phyloP scores from a whole-genome alignment of 768 basidiomycete species.

The Polyporus arcularius region DNA sequence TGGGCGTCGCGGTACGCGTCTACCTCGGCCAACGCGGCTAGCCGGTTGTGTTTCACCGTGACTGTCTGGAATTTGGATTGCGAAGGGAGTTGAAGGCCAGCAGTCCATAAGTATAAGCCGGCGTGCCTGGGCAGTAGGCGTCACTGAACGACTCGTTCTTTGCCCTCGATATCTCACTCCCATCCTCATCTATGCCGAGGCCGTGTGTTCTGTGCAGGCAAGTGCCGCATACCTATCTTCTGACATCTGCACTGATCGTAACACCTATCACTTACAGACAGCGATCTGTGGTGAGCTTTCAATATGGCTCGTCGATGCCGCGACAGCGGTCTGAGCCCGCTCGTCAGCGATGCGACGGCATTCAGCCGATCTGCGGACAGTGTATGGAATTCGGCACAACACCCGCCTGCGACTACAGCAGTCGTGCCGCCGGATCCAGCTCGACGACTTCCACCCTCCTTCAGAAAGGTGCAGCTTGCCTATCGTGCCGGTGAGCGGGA shows the following conservation, averaged over 20 bases:
- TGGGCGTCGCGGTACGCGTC: too few relatives aligned
- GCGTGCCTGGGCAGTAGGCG: neutral
- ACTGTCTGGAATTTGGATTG: too few relatives aligned
- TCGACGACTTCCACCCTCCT: neutral
- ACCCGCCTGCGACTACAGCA: neutral
- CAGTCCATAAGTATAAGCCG: too few relatives aligned
- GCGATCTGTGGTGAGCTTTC: neutral
- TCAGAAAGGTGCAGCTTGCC: conserved; percentile 1
- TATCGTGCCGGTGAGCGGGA: neutral
- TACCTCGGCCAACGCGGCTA: too few relatives aligned
- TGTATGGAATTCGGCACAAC: neutral
- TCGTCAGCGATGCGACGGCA: neutral
- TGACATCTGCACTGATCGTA: neutral
- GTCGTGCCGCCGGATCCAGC: neutral
- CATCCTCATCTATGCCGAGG: neutral
- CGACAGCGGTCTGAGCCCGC: neutral
- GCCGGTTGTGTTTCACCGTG: too few relatives aligned
- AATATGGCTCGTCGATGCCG: neutral
- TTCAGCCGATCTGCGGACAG: neutral
- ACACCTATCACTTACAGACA: neutral
- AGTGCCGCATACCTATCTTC: neutral
- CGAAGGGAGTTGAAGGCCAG: too few relatives aligned
- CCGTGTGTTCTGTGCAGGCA: neutral
- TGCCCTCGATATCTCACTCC: neutral
- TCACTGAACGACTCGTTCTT: neutral